Evolutionary conservation across 2,329 filamentous ascomycete genomes (phyloP).

Genomic region (Colletotrichum sp.): DNA sequence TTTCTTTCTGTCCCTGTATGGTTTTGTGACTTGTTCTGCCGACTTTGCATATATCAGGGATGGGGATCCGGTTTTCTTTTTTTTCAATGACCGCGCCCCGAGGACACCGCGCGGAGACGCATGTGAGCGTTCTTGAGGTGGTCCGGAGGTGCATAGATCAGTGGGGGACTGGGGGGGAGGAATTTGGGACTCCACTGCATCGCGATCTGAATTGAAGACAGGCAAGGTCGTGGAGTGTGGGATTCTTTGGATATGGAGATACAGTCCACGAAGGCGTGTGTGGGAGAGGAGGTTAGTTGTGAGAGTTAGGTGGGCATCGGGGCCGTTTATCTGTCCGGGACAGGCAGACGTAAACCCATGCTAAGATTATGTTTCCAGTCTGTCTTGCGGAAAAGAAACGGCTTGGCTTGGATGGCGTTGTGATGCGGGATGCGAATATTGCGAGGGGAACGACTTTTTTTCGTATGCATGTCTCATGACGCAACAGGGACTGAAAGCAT

Average conservation of each 20-base stretch:
- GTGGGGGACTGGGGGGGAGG: not conserved
- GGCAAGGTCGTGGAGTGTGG: too few relatives aligned
- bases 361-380: too few relatives aligned
- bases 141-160: not conserved
- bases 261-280: fast-evolving
- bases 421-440: not conserved
- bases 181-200: not conserved
- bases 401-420: not conserved
- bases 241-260: fast-evolving
- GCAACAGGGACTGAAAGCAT: too few relatives aligned
- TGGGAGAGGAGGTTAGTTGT: fast-evolving
- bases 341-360: too few relatives aligned
- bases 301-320: not conserved
- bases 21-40: too few relatives aligned
- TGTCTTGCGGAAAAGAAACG: not conserved
- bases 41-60: too few relatives aligned
- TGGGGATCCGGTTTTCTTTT: too few relatives aligned
- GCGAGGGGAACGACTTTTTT: not conserved
- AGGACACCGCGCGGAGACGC: not conserved
- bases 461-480: not conserved
- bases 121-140: not conserved
- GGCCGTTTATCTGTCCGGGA: not conserved
- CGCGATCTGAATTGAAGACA: not conserved
- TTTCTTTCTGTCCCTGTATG: too few relatives aligned
- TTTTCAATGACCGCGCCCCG: not conserved